These are phyloP conservation scores for Ustilago bromivora DNA, from an alignment of 1,284 basidiomycete species.

Conservation along the genomic window DNA sequence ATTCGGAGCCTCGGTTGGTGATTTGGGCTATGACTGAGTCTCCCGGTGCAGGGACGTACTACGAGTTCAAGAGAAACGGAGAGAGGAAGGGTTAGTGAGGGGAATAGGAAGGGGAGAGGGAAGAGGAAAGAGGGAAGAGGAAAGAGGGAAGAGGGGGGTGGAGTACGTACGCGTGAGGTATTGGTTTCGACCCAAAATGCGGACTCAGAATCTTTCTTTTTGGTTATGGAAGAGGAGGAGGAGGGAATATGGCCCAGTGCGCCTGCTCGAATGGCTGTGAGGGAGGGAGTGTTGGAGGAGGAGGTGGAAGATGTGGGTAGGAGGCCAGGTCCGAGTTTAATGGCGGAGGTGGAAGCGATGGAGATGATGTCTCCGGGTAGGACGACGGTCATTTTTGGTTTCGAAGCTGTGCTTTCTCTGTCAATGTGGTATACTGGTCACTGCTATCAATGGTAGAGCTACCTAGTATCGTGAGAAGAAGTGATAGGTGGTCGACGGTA, in stretches of 20 bases:
- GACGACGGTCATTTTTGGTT: constrained; percentile 50
- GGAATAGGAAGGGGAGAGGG: neutral
- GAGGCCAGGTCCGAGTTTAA: constrained; percentile 60
- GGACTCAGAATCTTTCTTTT: constrained; percentile 8
- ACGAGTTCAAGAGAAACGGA: neutral
- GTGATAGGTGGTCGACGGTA: neutral
- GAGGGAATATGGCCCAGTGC: constrained; percentile 43
- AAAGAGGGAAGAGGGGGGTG: neutral
- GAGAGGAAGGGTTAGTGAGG: neutral
- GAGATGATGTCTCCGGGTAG: constrained; percentile 59
- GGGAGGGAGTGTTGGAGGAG: constrained; percentile 7
- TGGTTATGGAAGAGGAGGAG: neutral
- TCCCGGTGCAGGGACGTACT: constrained; percentile 57
- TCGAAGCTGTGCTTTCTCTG: neutral
- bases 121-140: too few relatives aligned
- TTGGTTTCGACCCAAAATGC: constrained; percentile 60
- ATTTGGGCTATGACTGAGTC: constrained; percentile 66
- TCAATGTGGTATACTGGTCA: too few relatives aligned
- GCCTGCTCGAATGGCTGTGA: constrained; percentile 51
- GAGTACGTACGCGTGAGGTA: constrained; percentile 30
- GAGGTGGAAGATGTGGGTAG: constrained; percentile 34
- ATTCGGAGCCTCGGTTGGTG: constrained; percentile 59
- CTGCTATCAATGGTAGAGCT: too few relatives aligned
- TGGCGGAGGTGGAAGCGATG: constrained; percentile 17
- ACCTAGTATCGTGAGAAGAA: neutral